Percentiles rank a stretch among this genome's conserved stretches.
phyloP scores from a whole-genome alignment of 1,284 basidiomycete species.

The Acaromyces ingoldii region DNA sequence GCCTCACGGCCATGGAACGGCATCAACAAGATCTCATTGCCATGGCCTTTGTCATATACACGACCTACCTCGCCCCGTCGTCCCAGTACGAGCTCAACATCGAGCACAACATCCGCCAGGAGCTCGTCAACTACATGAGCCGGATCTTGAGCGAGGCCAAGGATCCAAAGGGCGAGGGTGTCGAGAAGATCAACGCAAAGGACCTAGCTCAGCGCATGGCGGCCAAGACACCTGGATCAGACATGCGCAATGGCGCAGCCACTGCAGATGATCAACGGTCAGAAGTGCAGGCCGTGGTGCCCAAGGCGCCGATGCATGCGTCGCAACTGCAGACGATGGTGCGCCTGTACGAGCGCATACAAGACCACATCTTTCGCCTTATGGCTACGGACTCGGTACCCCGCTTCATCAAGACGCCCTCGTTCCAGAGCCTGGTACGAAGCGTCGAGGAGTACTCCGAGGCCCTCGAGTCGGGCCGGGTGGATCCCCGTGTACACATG shows the following conservation, averaged over 20 bases:
- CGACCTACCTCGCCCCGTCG: slow-evolving; percentile 89
- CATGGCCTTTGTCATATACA: slow-evolving; percentile 89
- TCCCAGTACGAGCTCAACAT: slow-evolving; percentile 96
- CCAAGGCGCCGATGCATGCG: slow-evolving; percentile 35
- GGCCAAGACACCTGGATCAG: background rate
- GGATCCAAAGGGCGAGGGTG: slow-evolving; percentile 11
- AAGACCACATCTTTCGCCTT: slow-evolving; percentile 89
- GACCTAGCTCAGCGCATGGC: slow-evolving; percentile 7
- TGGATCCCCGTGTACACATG: slow-evolving; percentile 30
- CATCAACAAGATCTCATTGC: slow-evolving; percentile 93
- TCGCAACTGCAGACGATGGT: slow-evolving; percentile 90
- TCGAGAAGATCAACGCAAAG: slow-evolving; percentile 7
- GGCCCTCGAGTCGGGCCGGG: slow-evolving; percentile 35
- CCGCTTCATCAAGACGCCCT: slow-evolving; percentile 42
- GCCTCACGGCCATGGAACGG: slow-evolving; percentile 71
- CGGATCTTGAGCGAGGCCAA: slow-evolving; percentile 51
- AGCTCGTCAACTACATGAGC: slow-evolving; percentile 85
- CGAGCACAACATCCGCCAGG: slow-evolving; percentile 89
- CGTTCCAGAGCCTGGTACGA: slow-evolving; percentile 37
- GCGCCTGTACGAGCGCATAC: slow-evolving; percentile 87
- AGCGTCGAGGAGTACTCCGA: slow-evolving; percentile 48
- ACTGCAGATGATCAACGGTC: slow-evolving; percentile 60
- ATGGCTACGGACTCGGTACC: slow-evolving; percentile 98
- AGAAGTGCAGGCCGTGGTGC: slow-evolving; percentile 21
- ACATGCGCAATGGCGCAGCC: background rate